phyloP scores from a whole-genome alignment of 108 stramenopile genomes.

The Cyclotella baltica region DNA sequence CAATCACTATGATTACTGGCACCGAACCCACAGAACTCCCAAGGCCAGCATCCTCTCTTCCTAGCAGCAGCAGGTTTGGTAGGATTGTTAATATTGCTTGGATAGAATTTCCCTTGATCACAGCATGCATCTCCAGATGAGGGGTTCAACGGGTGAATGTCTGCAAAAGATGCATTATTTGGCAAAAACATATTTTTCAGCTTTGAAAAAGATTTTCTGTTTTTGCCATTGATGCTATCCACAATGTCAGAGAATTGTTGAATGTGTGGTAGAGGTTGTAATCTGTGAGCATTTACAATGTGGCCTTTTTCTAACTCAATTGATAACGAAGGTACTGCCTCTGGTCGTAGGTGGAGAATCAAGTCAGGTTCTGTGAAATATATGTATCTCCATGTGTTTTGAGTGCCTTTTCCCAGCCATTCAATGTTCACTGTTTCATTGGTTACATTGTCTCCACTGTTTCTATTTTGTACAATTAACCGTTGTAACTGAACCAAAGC shows the following conservation, averaged over 20 bases:
- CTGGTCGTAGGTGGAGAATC: conserved; percentile 24
- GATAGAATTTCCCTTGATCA: conserved; percentile 44
- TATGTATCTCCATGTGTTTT: conserved; percentile 21
- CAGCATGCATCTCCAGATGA: conserved; percentile 20
- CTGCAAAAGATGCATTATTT: conserved; percentile 14
- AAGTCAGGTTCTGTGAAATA: conserved; percentile 41
- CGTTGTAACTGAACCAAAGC: conserved; percentile 13
- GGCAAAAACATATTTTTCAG: conserved; percentile 3
- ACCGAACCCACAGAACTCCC: conserved; percentile 31
- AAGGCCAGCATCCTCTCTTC: background rate
- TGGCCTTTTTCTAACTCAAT: conserved; percentile 19
- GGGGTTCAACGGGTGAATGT: conserved; percentile 19
- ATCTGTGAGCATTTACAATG: conserved; percentile 34
- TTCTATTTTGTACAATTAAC: background rate
- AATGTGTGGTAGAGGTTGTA: conserved; percentile 34
- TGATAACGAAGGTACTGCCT: conserved; percentile 10
- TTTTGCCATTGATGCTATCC: background rate
- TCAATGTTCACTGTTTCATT: background rate
- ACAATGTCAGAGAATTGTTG: conserved; percentile 34
- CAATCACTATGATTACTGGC: conserved; percentile 14
- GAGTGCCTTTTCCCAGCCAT: conserved; percentile 27
- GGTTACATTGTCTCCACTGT: background rate
- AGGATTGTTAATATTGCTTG: conserved; percentile 16
- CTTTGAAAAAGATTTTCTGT: background rate
- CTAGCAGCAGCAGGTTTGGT: background rate